Evolutionary conservation across 495 filamentous ascomycete genomes (phyloP).

Genomic region (Aspergillus sclerotiicarbonarius): DNA sequence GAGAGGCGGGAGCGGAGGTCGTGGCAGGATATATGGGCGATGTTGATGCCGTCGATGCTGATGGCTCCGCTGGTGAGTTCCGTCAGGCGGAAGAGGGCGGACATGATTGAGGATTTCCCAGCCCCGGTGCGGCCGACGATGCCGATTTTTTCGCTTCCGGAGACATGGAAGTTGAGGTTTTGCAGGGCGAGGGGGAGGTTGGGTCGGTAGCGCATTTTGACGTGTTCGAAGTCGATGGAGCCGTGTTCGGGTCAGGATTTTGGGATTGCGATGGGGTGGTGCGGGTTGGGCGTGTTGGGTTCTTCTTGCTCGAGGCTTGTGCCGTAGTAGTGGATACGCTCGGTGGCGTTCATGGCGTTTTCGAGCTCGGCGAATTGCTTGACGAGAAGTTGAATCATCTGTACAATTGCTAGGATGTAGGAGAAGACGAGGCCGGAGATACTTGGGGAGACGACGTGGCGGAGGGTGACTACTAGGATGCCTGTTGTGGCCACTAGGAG

Average conservation of each 20-base stretch:
- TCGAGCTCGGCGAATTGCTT: conserved; percentile 94
- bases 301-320: conserved; percentile 85
- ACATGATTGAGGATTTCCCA: conserved; percentile 94
- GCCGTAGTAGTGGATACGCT: conserved; percentile 91
- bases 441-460: conserved; percentile 82
- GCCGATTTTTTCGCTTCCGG: conserved; percentile 85
- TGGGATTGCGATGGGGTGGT: conserved; percentile 65
- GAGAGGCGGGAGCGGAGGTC: conserved; percentile 85
- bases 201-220: conserved; percentile 86
- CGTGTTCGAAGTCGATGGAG: conserved; percentile 78
- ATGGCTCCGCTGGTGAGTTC: conserved; percentile 83
- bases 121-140: conserved; percentile 93
- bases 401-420: conserved; percentile 91
- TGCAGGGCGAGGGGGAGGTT: conserved; percentile 82
- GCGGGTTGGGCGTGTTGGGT: conserved; percentile 34
- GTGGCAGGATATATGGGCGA: conserved; percentile 76
- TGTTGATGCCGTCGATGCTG: conserved; percentile 87
- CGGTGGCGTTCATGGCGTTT: conserved; percentile 95
- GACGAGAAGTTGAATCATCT: conserved; percentile 94
- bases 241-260: conserved; percentile 79
- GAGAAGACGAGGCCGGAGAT: conserved; percentile 85
- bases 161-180: conserved; percentile 72
- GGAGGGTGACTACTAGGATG: conserved; percentile 88
- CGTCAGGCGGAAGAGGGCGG: conserved; percentile 83
- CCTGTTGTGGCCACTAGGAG: conserved; percentile 80